Evolutionary conservation across 306 rosid genomes (phyloP).

Genomic region (Sicyos edulis): DNA sequence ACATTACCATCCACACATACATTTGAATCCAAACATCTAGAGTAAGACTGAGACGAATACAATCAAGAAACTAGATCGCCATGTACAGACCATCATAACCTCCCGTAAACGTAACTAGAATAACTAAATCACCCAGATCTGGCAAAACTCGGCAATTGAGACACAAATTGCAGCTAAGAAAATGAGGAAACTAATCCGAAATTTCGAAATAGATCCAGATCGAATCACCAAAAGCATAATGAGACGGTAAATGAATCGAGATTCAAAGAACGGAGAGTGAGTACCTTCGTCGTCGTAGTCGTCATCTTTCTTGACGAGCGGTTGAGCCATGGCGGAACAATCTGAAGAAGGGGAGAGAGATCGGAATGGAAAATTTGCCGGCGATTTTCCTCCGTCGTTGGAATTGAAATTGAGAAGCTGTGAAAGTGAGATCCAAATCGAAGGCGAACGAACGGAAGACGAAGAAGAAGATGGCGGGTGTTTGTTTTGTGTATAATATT

Average conservation of each 20-base stretch:
- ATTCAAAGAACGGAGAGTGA: constrained; percentile 7
- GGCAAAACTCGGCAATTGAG: constrained; percentile 28
- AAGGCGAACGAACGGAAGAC: background rate
- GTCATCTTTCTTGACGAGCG: constrained; percentile 94
- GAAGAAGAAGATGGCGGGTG: constrained; percentile 20
- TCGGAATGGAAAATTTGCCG: constrained; percentile 25
- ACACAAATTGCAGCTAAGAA: constrained; percentile 20
- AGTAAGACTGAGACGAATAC: constrained; percentile 27
- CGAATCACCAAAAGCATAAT: background rate
- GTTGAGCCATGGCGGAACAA: constrained; percentile 74
- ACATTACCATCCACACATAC: constrained; percentile 14
- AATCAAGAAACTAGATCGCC: constrained; percentile 33
- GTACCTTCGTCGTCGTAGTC: constrained; percentile 98
- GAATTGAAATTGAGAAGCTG: constrained; percentile 2
- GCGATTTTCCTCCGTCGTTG: background rate
- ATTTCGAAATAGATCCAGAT: constrained; percentile 22
- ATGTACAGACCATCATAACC: background rate
- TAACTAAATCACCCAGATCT: constrained; percentile 47
- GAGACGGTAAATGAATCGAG: background rate
- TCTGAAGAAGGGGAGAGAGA: constrained; percentile 34
- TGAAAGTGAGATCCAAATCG: constrained; percentile 12
- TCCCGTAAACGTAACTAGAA: constrained; percentile 9
- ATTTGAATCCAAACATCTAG: constrained; percentile 27
- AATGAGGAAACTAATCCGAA: constrained; percentile 12
- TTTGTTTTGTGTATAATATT: background rate